Conservation (phyloP, 2,329 filamentous ascomycete genomes). For the Fusarium sp. region DNA sequence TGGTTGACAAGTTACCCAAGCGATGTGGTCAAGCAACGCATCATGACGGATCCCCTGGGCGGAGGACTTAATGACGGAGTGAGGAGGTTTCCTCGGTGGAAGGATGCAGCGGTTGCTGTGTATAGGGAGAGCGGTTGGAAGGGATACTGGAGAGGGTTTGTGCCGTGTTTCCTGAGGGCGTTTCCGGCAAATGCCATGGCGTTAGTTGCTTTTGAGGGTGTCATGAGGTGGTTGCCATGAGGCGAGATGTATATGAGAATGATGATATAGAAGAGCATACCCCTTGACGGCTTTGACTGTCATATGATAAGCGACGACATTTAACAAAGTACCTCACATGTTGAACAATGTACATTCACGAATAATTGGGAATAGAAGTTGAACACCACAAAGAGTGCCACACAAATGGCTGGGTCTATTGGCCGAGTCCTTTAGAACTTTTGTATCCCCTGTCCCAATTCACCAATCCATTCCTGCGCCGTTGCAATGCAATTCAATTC, state of each 20-base stretch:
- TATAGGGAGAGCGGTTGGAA: constrained; percentile 81
- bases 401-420: constrained; percentile 53
- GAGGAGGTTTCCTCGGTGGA: constrained; percentile 81
- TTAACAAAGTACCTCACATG: not conserved
- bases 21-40: constrained; percentile 94
- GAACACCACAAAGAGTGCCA: constrained; percentile 51
- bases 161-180: constrained; percentile 92
- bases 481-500: constrained; percentile 46
- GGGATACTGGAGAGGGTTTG: constrained; percentile 93
- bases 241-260: not conserved
- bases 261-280: constrained; percentile 13
- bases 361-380: not conserved
- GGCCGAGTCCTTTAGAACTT: constrained; percentile 49
- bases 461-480: constrained; percentile 53
- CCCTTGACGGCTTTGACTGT: not conserved
- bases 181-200: constrained; percentile 98
- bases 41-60: constrained; percentile 95
- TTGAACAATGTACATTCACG: constrained; percentile 3
- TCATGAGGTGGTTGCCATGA: constrained; percentile 78
- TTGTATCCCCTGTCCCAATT: constrained; percentile 49
- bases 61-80: constrained; percentile 76
- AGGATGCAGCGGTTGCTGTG: constrained; percentile 82
- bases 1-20: constrained; percentile 94
- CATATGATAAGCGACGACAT: not conserved
- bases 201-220: constrained; percentile 91